Percentiles rank a stretch among this genome's conserved stretches.
Evolutionary conservation across 2,329 filamentous ascomycete genomes (phyloP).

Genomic region (Ceratocystis huliohia): DNA sequence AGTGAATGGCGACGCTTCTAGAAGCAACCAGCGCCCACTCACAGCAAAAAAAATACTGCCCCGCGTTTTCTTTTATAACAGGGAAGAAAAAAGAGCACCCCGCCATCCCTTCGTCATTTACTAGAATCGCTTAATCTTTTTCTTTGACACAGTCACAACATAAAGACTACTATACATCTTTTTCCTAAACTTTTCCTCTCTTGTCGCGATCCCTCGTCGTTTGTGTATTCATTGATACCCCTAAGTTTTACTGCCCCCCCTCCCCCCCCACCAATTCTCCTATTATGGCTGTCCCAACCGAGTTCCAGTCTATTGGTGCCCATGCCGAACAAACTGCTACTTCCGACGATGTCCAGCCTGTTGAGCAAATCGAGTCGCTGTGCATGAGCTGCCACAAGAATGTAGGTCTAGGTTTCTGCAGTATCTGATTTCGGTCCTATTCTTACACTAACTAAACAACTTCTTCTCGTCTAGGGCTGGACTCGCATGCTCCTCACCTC

Average conservation of each 20-base stretch:
- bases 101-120: slow-evolving; percentile 24
- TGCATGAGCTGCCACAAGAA: slow-evolving; percentile 80
- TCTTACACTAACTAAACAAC: slow-evolving; percentile 20
- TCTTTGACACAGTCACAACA: background rate
- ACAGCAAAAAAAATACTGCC: slow-evolving; percentile 1
- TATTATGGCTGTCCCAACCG: slow-evolving; percentile 30
- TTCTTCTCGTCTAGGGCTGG: slow-evolving; percentile 45
- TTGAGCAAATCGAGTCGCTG: slow-evolving; percentile 62
- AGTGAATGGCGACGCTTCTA: background rate
- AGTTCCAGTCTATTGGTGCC: slow-evolving; percentile 51
- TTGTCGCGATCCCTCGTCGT: background rate
- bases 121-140: slow-evolving; percentile 6
- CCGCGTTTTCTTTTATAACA: slow-evolving; percentile 14
- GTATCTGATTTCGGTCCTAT: background rate
- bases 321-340: slow-evolving; percentile 42
- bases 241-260: slow-evolving; percentile 31
- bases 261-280: slow-evolving; percentile 26
- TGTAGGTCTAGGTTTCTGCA: slow-evolving; percentile 35
- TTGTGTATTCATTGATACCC: slow-evolving; percentile 3
- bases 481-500: slow-evolving; percentile 79
- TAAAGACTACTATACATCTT: background rate
- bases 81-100: slow-evolving; percentile 8
- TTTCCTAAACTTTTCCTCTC: background rate
- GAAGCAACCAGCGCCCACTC: background rate
- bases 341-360: slow-evolving; percentile 40